Base-by-base conservation (phyloP, 2,329 filamentous ascomycete species). In the Pezicula radicicola region DNA sequence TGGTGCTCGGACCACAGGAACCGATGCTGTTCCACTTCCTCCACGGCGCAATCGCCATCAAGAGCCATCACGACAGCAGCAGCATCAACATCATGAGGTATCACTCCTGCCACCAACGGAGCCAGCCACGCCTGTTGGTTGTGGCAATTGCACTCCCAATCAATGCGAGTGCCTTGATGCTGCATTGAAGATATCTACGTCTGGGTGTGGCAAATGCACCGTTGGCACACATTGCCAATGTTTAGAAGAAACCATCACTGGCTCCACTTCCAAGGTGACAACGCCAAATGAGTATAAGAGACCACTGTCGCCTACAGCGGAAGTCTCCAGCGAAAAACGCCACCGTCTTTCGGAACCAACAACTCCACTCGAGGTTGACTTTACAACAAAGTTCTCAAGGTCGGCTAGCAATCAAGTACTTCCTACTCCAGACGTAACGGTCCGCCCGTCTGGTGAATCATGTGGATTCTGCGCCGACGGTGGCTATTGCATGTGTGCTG, bases 381-480 rank as follows among this genome's bases (percentile, higher is more conserved):
- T 91, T 60, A 91, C 88, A 6, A 70, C 79, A 55, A 78, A 83
- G 59, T 88, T 88, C 64, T 73, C 80, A 50, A 72, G 75, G 60
- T 47, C 66, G 55, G 15, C 41, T 13, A 39, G 35, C 4, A 42
- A 30, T 6, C 41, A 39, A 44, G 42, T 25, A 50, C 53, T 47
- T 60, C 66, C 59, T 48, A 56, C 58, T 43, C 63, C 55, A 46
- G 58, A 56, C 54, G 30, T 33, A 37, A 63, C 58, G 56, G 68
- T 66, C 59, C 52, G 64, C 60, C 52, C 66, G 67, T 71, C 79
- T 5, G 79, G 82, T 55, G 89, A 93, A 61, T 80, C 82, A 18
- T 94, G 89, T 66, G 89, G 89, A 6, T 94, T 94, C 71, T 94
- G 89, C 70, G 83, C 86, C 55, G 88, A 92, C 54, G 88, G 88